Conservation (phyloP, 1,139 yeast species). For the Kodamaea fungicola region DNA sequence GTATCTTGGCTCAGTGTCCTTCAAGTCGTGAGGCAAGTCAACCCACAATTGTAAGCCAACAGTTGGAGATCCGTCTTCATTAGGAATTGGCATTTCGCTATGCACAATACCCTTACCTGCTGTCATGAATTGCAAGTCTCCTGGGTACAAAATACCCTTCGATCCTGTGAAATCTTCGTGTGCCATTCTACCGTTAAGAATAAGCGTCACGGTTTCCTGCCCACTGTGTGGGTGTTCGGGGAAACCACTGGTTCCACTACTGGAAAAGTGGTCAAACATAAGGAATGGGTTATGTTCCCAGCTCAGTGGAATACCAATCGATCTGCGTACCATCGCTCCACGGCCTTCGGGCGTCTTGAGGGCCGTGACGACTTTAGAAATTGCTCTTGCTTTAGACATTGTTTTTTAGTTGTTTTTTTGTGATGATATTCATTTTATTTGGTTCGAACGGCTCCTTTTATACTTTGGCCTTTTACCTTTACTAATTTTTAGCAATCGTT, state of each 20-base stretch:
- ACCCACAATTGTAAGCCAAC: slow-evolving; percentile 91
- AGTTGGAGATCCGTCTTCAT: slow-evolving; percentile 53
- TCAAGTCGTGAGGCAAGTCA: slow-evolving; percentile 71
- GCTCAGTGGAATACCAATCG: slow-evolving; percentile 67
- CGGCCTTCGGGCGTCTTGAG: slow-evolving; percentile 81
- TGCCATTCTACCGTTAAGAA: slow-evolving; percentile 73
- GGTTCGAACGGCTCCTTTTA: not conserved
- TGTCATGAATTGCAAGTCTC: slow-evolving; percentile 93
- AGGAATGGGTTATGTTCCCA: slow-evolving; percentile 71
- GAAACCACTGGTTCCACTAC: slow-evolving; percentile 54
- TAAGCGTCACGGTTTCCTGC: slow-evolving; percentile 80
- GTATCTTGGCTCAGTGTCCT: slow-evolving; percentile 72
- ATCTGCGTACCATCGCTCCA: slow-evolving; percentile 83
- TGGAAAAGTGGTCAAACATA: slow-evolving; percentile 73
- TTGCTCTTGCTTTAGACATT: slow-evolving; percentile 37
- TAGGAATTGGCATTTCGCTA: slow-evolving; percentile 78
- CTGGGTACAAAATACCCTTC: slow-evolving; percentile 72
- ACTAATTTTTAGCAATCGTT: not conserved
- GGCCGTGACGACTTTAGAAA: slow-evolving; percentile 60
- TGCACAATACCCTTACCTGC: slow-evolving; percentile 90
- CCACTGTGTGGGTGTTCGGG: slow-evolving; percentile 95
- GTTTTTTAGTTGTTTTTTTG: slow-evolving; percentile 1
- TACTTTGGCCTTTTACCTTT: not conserved
- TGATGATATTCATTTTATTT: not conserved
- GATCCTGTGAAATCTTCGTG: slow-evolving; percentile 92